Base-by-base conservation (phyloP, 164 flowering plant species). In the Santalum album region DNA sequence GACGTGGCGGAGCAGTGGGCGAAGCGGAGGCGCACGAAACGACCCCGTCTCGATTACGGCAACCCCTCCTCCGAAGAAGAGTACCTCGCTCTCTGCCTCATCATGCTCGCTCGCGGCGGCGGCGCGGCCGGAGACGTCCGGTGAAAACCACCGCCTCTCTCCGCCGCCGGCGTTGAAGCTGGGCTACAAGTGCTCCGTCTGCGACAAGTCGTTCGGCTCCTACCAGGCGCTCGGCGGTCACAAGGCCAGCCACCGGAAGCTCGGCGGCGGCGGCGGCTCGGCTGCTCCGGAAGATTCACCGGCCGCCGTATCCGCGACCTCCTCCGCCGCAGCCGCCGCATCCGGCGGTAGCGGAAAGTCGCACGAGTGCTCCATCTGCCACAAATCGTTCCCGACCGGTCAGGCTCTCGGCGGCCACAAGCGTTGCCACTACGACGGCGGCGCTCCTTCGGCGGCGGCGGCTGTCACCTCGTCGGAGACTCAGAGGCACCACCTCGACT, bases 401-500 rank as follows among this genome's bases (percentile, higher is more conserved):
- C 89, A 83, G 63, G 89, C 89, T 1, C 59, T 83, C 34, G 89
- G 89, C 15, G 89, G 89, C 4, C 89, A 83, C 69, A 80, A 74
- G 67, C 61, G 86, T 14, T 69, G 79, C 49, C 89, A 83, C 78
- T 83, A 78, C 51, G 86, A 78, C n/a, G 82, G 21, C 42, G 45
- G 51, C 49, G 42, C 23, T 48, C 9, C 34, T 4, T 4, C 6
- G 9, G 47, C 39, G 27, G 42, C 23, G 47, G 39, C 21, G 4
- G 45, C 25, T 32, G 64, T 54, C 32, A 57, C 70, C 10, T 36
- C 59, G 16, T 38, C 42, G 16, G 42, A 60, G 10, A 7, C 16
- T 48, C 24, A 22, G 25, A 45, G 49, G 15, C 49, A 20, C 49
- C 49, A 0, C 49, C 49, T 24, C 25, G 49, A 22, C 18, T 50